These are phyloP conservation scores for Papiliotrema fonsecae DNA, from an alignment of 1,284 basidiomycete species.

Conservation along the genomic window DNA sequence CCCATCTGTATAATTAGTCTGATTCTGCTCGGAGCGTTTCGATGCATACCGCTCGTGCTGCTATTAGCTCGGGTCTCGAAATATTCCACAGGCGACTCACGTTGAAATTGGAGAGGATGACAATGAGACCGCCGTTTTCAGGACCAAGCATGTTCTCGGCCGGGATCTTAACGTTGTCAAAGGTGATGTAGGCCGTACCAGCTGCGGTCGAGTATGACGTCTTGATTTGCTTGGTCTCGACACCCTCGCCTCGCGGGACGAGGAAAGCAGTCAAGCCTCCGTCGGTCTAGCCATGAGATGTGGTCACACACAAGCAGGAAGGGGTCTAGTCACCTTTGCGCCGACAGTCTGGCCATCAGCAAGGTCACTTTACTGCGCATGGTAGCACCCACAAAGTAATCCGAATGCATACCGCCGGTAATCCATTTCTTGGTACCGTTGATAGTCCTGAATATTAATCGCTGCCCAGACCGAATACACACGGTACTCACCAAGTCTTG, in stretches of 20 bases:
- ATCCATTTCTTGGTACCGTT: conserved; percentile 92
- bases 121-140: conserved; percentile 74
- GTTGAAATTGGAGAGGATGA: conserved; percentile 56
- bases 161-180: conserved; percentile 81
- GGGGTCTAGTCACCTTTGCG: conserved; percentile 33
- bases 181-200: conserved; percentile 76
- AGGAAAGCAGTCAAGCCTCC: conserved; percentile 81
- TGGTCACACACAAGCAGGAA: background rate
- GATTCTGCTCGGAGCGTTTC: background rate
- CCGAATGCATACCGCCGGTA: conserved; percentile 65
- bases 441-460: conserved; percentile 64
- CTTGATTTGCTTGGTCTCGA: conserved; percentile 80
- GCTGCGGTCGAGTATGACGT: conserved; percentile 77
- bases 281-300: conserved; percentile 46
- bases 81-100: conserved; percentile 5
- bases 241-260: conserved; percentile 68
- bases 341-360: conserved; percentile 31
- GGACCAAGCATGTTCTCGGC: conserved; percentile 79
- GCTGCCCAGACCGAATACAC: conserved; percentile 15
- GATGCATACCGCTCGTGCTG: conserved; percentile 15
- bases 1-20: conserved; percentile 33
- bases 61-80: background rate
- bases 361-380: background rate
- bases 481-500: conserved; percentile 47
- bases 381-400: conserved; percentile 40